A percentile compares a stretch with the other conserved stretches of the same genome.
These are phyloP conservation scores for Athelia psychrophila DNA, from an alignment of 1,284 basidiomycete species.

Conservation along the genomic window DNA sequence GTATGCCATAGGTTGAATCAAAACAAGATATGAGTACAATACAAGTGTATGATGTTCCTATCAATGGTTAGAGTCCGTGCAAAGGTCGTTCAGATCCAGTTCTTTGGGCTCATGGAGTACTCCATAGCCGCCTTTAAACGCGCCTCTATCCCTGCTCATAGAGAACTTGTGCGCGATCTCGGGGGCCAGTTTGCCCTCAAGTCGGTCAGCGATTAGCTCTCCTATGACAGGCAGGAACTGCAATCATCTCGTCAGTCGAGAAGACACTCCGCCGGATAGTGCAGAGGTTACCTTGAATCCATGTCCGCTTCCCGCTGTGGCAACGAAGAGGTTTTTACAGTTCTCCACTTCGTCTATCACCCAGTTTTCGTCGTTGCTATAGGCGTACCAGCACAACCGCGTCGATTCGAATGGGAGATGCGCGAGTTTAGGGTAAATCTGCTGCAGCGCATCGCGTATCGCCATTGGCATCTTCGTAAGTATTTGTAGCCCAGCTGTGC, in stretches of 20 bases:
- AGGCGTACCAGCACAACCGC: constrained; percentile 57
- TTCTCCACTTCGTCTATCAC: constrained; percentile 66
- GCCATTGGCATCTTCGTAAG: constrained; percentile 49
- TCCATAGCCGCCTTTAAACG: too few species aligned
- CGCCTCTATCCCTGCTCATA: too few species aligned
- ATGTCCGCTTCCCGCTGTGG: constrained; percentile 80
- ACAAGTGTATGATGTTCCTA: too few species aligned
- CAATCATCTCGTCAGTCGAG: neutral
- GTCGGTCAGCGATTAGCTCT: constrained; percentile 64
- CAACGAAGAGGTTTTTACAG: constrained; percentile 59
- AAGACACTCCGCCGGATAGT: too few species aligned
- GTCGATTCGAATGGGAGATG: constrained; percentile 45
- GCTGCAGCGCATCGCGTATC: constrained; percentile 50
- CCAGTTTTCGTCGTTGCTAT: constrained; percentile 76
- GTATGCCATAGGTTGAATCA: too few species aligned
- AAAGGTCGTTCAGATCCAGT: too few species aligned
- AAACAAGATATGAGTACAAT: too few species aligned
- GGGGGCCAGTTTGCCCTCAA: constrained; percentile 48
- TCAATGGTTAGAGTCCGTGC: too few species aligned
- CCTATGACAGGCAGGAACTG: constrained; percentile 87
- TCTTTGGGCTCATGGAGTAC: too few species aligned
- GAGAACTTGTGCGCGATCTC: too few species aligned
- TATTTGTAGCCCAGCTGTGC: constrained; percentile 56
- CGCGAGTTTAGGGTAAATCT: constrained; percentile 71
- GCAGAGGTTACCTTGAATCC: constrained; percentile 76